Conservation (phyloP, 176 grass and related monocot species). For the Oryza glumipatula region DNA sequence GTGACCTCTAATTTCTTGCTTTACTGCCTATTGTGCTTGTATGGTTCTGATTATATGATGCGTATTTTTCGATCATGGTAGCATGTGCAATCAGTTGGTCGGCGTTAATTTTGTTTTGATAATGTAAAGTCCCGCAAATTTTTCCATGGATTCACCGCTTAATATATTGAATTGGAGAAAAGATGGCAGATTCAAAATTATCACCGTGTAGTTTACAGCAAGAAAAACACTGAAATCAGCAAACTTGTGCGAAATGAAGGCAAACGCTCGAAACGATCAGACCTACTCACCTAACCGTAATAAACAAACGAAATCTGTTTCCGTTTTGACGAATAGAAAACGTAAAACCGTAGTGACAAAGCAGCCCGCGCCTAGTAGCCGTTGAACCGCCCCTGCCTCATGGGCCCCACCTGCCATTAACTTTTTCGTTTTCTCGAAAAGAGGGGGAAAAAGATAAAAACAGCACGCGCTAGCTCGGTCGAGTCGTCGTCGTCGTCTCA, state of each 20-base stretch:
- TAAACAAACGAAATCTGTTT: not conserved
- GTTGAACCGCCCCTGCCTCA: constrained; percentile 41
- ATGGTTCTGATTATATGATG: not conserved
- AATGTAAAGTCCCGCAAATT: not conserved
- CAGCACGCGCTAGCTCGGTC: not conserved
- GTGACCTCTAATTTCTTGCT: not conserved
- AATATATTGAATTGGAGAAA: not conserved
- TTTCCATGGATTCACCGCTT: not conserved
- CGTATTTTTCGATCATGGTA: constrained; percentile 13
- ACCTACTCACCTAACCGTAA: not conserved
- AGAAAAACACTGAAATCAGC: not conserved
- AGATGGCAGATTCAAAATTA: not conserved
- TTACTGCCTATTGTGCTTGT: not conserved
- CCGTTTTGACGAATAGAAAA: not conserved
- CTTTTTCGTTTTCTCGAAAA: not conserved
- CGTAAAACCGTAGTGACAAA: not conserved
- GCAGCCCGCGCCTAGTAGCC: constrained; percentile 49
- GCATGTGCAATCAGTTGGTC: not conserved
- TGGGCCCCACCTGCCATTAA: constrained; percentile 26
- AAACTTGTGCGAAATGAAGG: not conserved
- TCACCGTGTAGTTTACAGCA: not conserved
- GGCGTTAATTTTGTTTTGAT: not conserved
- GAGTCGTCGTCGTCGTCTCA: constrained; percentile 24
- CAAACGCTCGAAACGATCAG: not conserved
- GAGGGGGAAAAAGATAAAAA: not conserved